These are phyloP conservation scores for Moesziomyces sp. DNA, from an alignment of 1,284 basidiomycete genomes.

Conservation along the genomic window DNA sequence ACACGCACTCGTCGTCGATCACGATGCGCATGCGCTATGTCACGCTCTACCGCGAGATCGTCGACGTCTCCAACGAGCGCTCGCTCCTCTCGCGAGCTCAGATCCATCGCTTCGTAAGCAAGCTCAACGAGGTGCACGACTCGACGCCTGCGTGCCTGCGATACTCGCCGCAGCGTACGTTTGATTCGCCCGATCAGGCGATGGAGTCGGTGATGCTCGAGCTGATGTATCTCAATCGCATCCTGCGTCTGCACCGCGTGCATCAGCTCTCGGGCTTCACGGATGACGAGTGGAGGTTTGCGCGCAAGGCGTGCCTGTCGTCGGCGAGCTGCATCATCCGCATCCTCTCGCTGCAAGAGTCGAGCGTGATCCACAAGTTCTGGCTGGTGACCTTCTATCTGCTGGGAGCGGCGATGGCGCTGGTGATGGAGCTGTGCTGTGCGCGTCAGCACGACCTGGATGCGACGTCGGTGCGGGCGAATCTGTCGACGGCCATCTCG, in stretches of 20 bases:
- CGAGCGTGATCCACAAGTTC: conserved; percentile 54
- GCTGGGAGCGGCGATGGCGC: conserved; percentile 53
- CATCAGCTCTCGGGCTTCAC: conserved; percentile 57
- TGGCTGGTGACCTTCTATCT: conserved; percentile 63
- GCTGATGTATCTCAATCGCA: conserved; percentile 62
- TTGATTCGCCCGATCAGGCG: conserved; percentile 44
- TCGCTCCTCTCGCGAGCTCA: conserved; percentile 27
- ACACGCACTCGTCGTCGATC: conserved; percentile 49
- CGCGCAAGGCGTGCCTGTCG: conserved; percentile 44
- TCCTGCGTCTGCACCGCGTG: conserved; percentile 62
- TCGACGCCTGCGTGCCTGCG: conserved; percentile 48
- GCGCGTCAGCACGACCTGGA: conserved; percentile 37
- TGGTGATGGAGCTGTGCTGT: conserved; percentile 50
- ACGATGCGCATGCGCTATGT: conserved; percentile 47
- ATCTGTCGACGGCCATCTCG: conserved; percentile 29
- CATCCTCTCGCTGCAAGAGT: conserved; percentile 39
- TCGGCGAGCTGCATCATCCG: conserved; percentile 45
- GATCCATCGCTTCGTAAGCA: conserved; percentile 40
- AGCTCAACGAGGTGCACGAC: conserved; percentile 56
- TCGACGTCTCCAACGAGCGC: conserved; percentile 40
- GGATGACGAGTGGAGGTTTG: conserved; percentile 48
- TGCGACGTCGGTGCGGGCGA: conserved; percentile 17
- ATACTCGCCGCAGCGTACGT: conserved; percentile 54
- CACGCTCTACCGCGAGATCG: conserved; percentile 45
- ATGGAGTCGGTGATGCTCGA: conserved; percentile 62